A percentile compares a stretch with the other conserved stretches of the same genome.
Evolutionary conservation across 768 basidiomycete species (phyloP).

Genomic region (Phlebiopsis gigantea): DNA sequence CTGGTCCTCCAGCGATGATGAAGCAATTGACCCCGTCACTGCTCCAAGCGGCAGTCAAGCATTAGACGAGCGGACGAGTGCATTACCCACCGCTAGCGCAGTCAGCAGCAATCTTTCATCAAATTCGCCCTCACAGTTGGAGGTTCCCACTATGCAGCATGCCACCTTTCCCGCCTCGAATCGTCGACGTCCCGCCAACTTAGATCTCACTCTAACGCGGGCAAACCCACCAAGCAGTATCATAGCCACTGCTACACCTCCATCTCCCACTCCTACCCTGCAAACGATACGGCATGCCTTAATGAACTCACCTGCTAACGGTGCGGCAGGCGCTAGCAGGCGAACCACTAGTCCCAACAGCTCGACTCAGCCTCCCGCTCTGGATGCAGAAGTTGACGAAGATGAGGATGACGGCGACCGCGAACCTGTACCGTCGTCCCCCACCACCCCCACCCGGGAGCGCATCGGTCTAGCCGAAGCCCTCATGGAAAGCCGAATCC

Average conservation of each 20-base stretch:
- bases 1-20: slow-evolving; percentile 80
- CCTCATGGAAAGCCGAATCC: slow-evolving; percentile 73
- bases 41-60: slow-evolving; percentile 82
- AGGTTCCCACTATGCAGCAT: slow-evolving; percentile 24
- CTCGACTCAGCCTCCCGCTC: slow-evolving; percentile 5
- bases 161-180: slow-evolving; percentile 18
- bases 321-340: slow-evolving; percentile 22
- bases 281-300: slow-evolving; percentile 63
- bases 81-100: slow-evolving; percentile 33
- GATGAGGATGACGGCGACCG: slow-evolving; percentile 46
- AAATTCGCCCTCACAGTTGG: slow-evolving; percentile 15
- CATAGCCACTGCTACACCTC: slow-evolving; percentile 31
- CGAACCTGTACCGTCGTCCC: slow-evolving; percentile 25
- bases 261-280: slow-evolving; percentile 59
- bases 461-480: slow-evolving; percentile 70
- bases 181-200: slow-evolving; percentile 54
- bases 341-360: slow-evolving; percentile 3
- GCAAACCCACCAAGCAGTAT: slow-evolving; percentile 30
- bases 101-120: slow-evolving; percentile 17
- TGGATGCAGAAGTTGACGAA: slow-evolving; percentile 38
- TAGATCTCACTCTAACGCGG: slow-evolving; percentile 44
- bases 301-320: slow-evolving; percentile 35
- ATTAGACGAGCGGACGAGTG: slow-evolving; percentile 79
- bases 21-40: slow-evolving; percentile 78
- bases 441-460: slow-evolving; percentile 37